Evolutionary conservation across 164 flowering plant species (phyloP).

Genomic region (Macadamia integrifolia): DNA sequence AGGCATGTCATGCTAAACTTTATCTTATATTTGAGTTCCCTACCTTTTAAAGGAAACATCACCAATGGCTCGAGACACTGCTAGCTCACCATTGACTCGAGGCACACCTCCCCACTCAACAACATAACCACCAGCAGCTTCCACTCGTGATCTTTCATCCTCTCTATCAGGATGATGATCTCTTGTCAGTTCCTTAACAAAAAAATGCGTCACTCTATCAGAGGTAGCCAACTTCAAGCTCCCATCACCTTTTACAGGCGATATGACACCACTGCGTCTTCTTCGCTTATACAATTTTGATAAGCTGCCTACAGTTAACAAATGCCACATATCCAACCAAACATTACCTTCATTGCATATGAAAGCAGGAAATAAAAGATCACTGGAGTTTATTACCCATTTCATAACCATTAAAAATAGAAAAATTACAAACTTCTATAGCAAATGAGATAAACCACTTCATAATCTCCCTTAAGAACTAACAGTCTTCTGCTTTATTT

Average conservation of each 20-base stretch:
- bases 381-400: neutral
- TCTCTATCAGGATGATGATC: slow-evolving; percentile 95
- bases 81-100: slow-evolving; percentile 90
- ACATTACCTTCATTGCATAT: slow-evolving; percentile 1
- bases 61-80: slow-evolving; percentile 89
- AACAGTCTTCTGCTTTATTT: neutral
- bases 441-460: neutral
- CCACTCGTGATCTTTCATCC: slow-evolving; percentile 84
- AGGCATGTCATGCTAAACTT: neutral
- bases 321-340: slow-evolving; percentile 13
- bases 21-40: neutral
- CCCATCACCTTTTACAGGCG: slow-evolving; percentile 29
- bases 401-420: neutral
- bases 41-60: slow-evolving; percentile 80
- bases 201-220: slow-evolving; percentile 36
- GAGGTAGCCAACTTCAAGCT: slow-evolving; percentile 28
- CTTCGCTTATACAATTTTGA: slow-evolving; percentile 48
- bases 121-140: slow-evolving; percentile 89
- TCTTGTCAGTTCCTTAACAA: slow-evolving; percentile 75
- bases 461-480: neutral
- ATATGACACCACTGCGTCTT: slow-evolving; percentile 37
- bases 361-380: neutral
- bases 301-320: slow-evolving; percentile 59
- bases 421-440: neutral
- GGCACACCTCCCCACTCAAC: slow-evolving; percentile 68